Conservation (phyloP, 129 eudicot species). For the Chrysanthemum makinoi region DNA sequence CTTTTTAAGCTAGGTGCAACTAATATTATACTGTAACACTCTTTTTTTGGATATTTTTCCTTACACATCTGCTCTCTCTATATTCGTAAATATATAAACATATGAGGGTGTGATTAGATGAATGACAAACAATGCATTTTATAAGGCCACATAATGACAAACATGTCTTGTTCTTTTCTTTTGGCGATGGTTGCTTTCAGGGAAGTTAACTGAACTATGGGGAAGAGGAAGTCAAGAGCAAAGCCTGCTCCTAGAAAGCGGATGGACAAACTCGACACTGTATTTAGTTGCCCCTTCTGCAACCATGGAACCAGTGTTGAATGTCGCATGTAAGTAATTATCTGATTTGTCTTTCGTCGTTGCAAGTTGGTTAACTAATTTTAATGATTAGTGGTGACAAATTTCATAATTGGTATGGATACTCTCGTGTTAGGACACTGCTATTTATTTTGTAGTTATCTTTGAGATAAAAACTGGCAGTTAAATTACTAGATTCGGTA, state of each 20-base stretch:
- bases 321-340: conserved; percentile 71
- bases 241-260: conserved; percentile 89
- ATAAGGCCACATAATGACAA: no score
- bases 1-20: no score
- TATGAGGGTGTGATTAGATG: no score
- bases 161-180: background rate
- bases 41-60: no score
- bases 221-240: conserved; percentile 92
- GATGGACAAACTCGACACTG: conserved; percentile 94
- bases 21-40: no score
- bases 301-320: conserved; percentile 92
- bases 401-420: no score
- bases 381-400: background rate
- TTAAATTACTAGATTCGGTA: background rate
- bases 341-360: background rate
- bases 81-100: no score
- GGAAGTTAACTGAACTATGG: conserved; percentile 38
- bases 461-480: background rate
- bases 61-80: no score
- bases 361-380: no score
- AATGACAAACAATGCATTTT: no score
- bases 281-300: conserved; percentile 91
- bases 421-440: no score
- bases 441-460: background rate
- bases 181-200: conserved; percentile 6